These are phyloP conservation scores for Penium margaritaceum DNA, from an alignment of 139 green algal genomes.

Conservation along the genomic window DNA sequence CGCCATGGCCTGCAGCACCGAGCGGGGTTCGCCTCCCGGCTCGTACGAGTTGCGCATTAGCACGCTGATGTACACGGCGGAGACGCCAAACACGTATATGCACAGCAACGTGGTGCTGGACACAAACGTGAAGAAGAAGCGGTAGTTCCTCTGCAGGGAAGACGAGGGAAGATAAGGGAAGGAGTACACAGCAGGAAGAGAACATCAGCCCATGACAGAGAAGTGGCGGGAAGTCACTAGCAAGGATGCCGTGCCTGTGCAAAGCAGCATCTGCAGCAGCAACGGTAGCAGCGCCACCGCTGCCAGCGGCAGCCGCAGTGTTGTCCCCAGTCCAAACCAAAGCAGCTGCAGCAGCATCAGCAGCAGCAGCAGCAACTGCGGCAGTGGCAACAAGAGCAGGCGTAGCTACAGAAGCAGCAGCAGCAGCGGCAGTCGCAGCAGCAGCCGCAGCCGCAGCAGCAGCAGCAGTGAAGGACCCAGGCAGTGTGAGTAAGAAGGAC, in stretches of 20 bases:
- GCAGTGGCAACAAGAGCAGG: background rate
- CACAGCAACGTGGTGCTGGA: constrained; percentile 73
- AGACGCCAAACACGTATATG: constrained; percentile 71
- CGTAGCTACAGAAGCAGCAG: background rate
- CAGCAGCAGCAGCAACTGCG: background rate
- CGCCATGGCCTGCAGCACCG: constrained; percentile 41
- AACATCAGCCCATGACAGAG: no score
- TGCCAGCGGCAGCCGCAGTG: background rate
- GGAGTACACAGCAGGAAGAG: no score
- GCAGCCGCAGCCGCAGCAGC: background rate
- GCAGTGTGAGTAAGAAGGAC: no score
- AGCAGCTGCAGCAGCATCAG: background rate
- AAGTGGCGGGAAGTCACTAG: no score
- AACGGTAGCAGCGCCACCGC: background rate
- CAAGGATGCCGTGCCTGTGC: background rate
- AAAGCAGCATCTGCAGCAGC: background rate
- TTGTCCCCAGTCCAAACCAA: no score
- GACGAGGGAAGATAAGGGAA: background rate
- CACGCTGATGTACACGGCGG: constrained; percentile 45
- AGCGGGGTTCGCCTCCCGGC: background rate
- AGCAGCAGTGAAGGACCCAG: no score
- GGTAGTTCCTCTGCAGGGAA: constrained; percentile 78
- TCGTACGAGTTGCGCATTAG: constrained; percentile 1
- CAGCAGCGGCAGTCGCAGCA: background rate
- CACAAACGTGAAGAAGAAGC: constrained; percentile 90